Evolutionary conservation across 2,329 filamentous ascomycete genomes (phyloP).

Genomic region (Cercospora janseana): DNA sequence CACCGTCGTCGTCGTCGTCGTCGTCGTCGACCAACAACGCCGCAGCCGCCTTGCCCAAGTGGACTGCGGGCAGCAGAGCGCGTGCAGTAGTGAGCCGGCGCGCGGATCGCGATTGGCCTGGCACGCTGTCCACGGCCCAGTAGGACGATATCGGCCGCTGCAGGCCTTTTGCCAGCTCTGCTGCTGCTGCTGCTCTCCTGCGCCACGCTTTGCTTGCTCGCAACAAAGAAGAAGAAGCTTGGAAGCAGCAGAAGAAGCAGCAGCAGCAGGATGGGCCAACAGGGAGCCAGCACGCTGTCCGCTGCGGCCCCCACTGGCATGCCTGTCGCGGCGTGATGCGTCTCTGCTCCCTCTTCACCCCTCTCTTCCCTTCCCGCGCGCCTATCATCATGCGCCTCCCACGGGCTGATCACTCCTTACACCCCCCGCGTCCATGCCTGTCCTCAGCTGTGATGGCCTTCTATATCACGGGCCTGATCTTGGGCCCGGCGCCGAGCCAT

Average conservation of each 20-base stretch:
- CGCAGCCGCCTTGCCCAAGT: constrained; percentile 7
- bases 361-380: too few species aligned
- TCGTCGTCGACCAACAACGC: constrained; percentile 3
- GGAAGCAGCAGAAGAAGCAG: neutral
- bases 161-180: neutral
- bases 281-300: too few species aligned
- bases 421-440: constrained; percentile 5
- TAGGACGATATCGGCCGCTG: constrained; percentile 15
- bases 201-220: neutral
- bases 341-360: neutral
- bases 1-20: too few species aligned
- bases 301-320: neutral
- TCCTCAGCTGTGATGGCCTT: neutral
- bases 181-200: too few species aligned
- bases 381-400: too few species aligned
- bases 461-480: neutral
- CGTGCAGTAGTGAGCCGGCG: constrained; percentile 19
- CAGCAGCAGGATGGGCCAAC: too few species aligned
- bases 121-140: constrained; percentile 11
- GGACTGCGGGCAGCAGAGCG: constrained; percentile 8
- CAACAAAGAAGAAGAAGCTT: neutral
- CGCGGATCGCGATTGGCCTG: constrained; percentile 10
- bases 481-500: too few species aligned
- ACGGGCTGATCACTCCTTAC: constrained; percentile 15
- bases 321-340: neutral